phyloP scores from a whole-genome alignment of 208 protist species.

The Novymonas esmeraldas region DNA sequence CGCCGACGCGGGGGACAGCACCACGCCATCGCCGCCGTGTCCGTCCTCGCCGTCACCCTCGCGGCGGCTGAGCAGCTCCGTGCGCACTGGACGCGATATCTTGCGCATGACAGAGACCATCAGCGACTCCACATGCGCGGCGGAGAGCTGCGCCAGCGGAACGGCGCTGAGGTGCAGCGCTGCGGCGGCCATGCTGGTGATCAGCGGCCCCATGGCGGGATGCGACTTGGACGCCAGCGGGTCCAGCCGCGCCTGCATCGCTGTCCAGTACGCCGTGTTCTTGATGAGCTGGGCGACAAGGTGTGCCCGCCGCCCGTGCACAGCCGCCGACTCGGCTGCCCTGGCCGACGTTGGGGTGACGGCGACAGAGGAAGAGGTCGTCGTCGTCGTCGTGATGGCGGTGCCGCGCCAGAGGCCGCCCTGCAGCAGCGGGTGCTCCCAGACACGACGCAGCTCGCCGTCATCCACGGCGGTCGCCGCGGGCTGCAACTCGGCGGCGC shows the following conservation, averaged over 20 bases:
- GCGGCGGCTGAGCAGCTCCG: slow-evolving; percentile 27
- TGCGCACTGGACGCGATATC: slow-evolving; percentile 27
- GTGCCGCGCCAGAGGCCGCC: slow-evolving; percentile 15
- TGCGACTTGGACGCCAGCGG: slow-evolving; percentile 21
- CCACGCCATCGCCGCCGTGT: not conserved
- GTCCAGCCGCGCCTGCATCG: slow-evolving; percentile 30
- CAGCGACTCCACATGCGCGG: slow-evolving; percentile 16
- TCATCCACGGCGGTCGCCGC: not conserved
- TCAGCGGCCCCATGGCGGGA: slow-evolving; percentile 21
- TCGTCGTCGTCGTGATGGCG: not conserved
- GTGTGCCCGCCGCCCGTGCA: not conserved
- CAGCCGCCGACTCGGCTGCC: not conserved
- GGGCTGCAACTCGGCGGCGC: not conserved
- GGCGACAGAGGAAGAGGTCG: no score
- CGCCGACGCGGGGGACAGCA: not conserved
- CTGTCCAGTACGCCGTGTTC: slow-evolving; percentile 30
- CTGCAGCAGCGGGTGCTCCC: slow-evolving; percentile 31
- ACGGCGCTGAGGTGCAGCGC: slow-evolving; percentile 39
- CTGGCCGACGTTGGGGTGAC: not conserved
- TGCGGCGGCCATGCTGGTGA: slow-evolving; percentile 31
- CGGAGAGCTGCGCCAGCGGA: slow-evolving; percentile 4
- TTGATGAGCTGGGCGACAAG: slow-evolving; percentile 16
- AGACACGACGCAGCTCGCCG: slow-evolving; percentile 9
- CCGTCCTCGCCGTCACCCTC: not conserved
- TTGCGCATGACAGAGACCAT: slow-evolving; percentile 22